Evolutionary conservation across 1,139 yeast species (phyloP), one percentile per base, ranked within the genome.

Genomic region (Suhomyces kunorum): DNA sequence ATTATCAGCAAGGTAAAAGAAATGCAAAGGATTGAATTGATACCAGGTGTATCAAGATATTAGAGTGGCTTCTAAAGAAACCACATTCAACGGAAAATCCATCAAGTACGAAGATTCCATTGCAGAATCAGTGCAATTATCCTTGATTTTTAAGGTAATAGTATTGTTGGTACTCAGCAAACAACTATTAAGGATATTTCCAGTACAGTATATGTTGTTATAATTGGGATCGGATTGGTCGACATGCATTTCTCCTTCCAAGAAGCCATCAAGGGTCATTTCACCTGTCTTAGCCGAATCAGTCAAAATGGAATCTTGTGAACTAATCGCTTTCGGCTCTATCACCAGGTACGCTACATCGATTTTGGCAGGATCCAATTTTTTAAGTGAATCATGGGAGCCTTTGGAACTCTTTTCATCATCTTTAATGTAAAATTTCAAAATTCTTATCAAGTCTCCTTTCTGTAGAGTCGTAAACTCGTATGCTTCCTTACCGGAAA

Each of bases 381-480:
- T 5, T 32, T 32, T 13, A 12, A 32, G n/a, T n/a, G n/a, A n/a
- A n/a, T n/a, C 8, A 16, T 28, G 11, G 3, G 11, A 20, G n/a
- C 8, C 24, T 9, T 20, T 9, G 8, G 24, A 20, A 20, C 13
- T 31, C 6, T 24, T 28, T 4, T 29, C 34, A 9, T 29, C 28
- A 14, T 36, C 35, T 12, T 24, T 36, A 23, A 61, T 36, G 40
- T 49, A 61, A 38, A 69, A 64, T 39, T 54, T 54, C 16, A 66
- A 54, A 8, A 68, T 48, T 31, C 69, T 44, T 3, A 69, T 42
- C 20, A 68, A 51, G 46, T 68, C 74, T 1, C 75, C 75, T 5
- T 60, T 54, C 35, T 63, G 57, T 27, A 69, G 53, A 8, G 46
- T 44, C 3, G 39, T 40, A 43, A 65, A 63, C 35, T 66, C 70